Evolutionary conservation across 2,329 filamentous ascomycete species (phyloP), one percentile per base, ranked within the genome.

Genomic region (Phialophora expanda): DNA sequence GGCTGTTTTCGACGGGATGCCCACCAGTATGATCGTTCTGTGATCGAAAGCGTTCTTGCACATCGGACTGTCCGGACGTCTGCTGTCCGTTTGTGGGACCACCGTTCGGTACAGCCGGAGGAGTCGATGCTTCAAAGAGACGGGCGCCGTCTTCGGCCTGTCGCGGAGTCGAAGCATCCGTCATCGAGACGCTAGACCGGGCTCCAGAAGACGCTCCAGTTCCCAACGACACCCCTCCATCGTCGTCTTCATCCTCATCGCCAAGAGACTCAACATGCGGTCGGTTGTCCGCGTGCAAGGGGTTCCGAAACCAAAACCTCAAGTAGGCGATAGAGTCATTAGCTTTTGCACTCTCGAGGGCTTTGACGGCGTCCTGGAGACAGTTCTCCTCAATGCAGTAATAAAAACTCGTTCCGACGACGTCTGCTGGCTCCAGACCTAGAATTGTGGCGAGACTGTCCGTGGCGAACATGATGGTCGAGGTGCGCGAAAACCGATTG

Each of bases 261-360:
- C 75, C 72, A 83, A 24, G 79, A 20, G 61, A 56, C 11, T 79
- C 77, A 9, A 81, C 78, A 20, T 77, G 76, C 48, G 80, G 75
- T 11, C 83, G 78, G 58, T 86, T 83, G 62, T 85, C 83, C 30
- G 82, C 83, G 63, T 84, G 81, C 32, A 89, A 83, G 20, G 91
- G 91, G 74, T 95, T 89, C 61, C 90, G 85, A 73, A 90, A 94
- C 85, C 88, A 91, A 76, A 96, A 96, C 20, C 92, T 89, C 66
- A 96, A 82, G 73, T 96, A 96, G 1, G 92, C 92, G 73, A 96
- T 95, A 1, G 92, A 96, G 75, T 96, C 91, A 73, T 96, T 96
- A 30, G 90, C 89, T 76, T 96, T 96, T 24, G 92, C 92, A 70
- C 90, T 90, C 77, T 96, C 92, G 34, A 96, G 78, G 72, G 90